Evolutionary conservation across 139 green algal genomes (phyloP), one percentile per base, ranked within the genome.

Genomic region (Desmodesmus armatus): DNA sequence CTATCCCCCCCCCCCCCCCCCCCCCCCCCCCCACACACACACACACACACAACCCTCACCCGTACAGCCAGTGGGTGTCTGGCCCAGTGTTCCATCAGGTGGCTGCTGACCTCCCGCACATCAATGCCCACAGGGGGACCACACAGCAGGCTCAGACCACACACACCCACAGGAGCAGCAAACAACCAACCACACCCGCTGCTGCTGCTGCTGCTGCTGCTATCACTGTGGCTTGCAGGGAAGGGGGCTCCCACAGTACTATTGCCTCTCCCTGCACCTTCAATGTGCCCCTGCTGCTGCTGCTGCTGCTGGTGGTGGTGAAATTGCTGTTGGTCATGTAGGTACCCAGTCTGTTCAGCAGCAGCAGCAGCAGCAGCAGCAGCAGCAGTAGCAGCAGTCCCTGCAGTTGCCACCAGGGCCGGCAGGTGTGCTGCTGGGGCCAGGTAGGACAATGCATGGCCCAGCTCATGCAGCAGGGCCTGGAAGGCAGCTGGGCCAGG

Each of bases 41-140:
- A n/a, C n/a, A n/a, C 47, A 55, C 7, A 13, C 47, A 13, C 3
- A 67, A 19, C 23, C 13, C 75, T 70, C 27, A 82, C 75, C 51
- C 70, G 35, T 5, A 82, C 40, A 29, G 76, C 39, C 25, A 21
- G 13, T 29, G 76, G 76, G 37, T 82, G 55, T 17, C 55, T 65
- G 41, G 7, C 23, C n/a, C 49, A 73, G 25, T 71, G 53, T 65
- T 82, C 76, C 41, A 82, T 39, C 27, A 82, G 35, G 76, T 82
- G 76, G 40, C 76, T 82, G 76, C 76, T 82, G 0, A 82, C 15
- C 76, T 82, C 76, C 55, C 76, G 39, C 37, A 82, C 43, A 23
- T 82, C 76, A n/a, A 82, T 31, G 11, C 76, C 76, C 58, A 55
- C 55, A 72, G 76, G 13, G 58, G 76, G 76, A 0, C 76, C 40